phyloP scores from a whole-genome alignment of 1,284 basidiomycete species.

The Phlebopus sp. region DNA sequence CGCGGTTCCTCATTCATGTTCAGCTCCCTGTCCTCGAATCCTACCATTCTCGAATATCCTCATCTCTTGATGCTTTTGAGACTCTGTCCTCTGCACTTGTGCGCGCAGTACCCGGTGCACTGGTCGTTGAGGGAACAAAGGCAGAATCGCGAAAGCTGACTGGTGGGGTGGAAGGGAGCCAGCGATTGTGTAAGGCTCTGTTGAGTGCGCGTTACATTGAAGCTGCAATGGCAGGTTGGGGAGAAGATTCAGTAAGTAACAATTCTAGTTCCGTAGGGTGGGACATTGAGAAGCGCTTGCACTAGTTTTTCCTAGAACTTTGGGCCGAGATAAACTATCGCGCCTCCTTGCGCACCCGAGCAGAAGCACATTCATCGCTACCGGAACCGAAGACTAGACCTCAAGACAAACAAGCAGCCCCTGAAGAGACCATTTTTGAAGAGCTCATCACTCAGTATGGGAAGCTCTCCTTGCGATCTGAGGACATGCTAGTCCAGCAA shows the following conservation, averaged over 20 bases:
- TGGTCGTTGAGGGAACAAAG: constrained; percentile 54
- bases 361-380: constrained; percentile 46
- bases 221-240: constrained; percentile 71
- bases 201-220: constrained; percentile 75
- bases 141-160: constrained; percentile 64
- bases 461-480: constrained; percentile 64
- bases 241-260: constrained; percentile 75
- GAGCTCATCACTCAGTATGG: constrained; percentile 64
- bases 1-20: constrained; percentile 79
- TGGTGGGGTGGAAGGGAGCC: constrained; percentile 75
- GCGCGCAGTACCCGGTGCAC: constrained; percentile 87
- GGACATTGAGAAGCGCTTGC: not conserved
- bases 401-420: constrained; percentile 19
- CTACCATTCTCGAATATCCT: constrained; percentile 76
- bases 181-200: constrained; percentile 79
- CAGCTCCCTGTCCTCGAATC: constrained; percentile 83
- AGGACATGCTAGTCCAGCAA: constrained; percentile 83
- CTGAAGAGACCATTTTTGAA: constrained; percentile 74
- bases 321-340: constrained; percentile 73
- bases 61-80: constrained; percentile 92
- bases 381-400: constrained; percentile 38
- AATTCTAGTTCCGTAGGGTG: constrained; percentile 3
- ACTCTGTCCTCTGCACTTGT: constrained; percentile 84
- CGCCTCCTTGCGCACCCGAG: constrained; percentile 51
- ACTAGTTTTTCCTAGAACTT: constrained; percentile 85